Evolutionary conservation across 1,284 basidiomycete genomes (phyloP).

Genomic region (Amylostereum chailletii): DNA sequence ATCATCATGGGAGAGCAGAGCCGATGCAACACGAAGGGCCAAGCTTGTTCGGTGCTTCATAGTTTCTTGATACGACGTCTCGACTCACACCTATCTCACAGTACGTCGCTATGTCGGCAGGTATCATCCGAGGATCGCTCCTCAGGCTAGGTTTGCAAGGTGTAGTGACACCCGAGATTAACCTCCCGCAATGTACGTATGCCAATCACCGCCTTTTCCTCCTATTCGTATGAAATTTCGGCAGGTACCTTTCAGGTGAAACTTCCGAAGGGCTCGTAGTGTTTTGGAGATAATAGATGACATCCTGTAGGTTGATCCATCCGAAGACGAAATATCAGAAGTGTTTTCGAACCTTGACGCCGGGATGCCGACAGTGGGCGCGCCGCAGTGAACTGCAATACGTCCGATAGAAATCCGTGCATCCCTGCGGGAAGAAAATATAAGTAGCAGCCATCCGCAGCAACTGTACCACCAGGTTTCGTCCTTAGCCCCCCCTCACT

Average conservation of each 20-base stretch:
- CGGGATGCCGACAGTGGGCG: too few relatives aligned
- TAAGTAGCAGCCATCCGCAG: too few relatives aligned
- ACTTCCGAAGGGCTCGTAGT: slow-evolving; percentile 49
- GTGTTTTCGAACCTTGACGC: too few relatives aligned
- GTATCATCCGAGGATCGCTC: slow-evolving; percentile 78
- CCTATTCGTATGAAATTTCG: not conserved
- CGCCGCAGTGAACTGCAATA: too few relatives aligned
- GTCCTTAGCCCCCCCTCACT: too few relatives aligned
- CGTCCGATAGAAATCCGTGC: too few relatives aligned
- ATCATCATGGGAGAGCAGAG: slow-evolving; percentile 69
- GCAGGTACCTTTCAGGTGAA: slow-evolving; percentile 77
- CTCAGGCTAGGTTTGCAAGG: slow-evolving; percentile 68
- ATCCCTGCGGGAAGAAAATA: too few relatives aligned
- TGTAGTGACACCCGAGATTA: slow-evolving; percentile 70
- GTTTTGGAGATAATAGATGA: too few relatives aligned
- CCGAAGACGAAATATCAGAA: too few relatives aligned
- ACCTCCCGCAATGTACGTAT: slow-evolving; percentile 76
- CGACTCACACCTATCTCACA: slow-evolving; percentile 20
- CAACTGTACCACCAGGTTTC: too few relatives aligned
- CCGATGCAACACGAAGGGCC: slow-evolving; percentile 67
- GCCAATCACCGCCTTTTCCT: not conserved
- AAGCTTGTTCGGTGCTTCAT: slow-evolving; percentile 45
- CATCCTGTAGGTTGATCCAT: too few relatives aligned
- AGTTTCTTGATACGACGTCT: not conserved
- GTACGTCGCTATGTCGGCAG: slow-evolving; percentile 75